Percentiles rank a stretch among this genome's conserved stretches.
These are phyloP conservation scores for Rhododendron ferrugineum DNA, from an alignment of 148 eudicot genomes.

Conservation along the genomic window DNA sequence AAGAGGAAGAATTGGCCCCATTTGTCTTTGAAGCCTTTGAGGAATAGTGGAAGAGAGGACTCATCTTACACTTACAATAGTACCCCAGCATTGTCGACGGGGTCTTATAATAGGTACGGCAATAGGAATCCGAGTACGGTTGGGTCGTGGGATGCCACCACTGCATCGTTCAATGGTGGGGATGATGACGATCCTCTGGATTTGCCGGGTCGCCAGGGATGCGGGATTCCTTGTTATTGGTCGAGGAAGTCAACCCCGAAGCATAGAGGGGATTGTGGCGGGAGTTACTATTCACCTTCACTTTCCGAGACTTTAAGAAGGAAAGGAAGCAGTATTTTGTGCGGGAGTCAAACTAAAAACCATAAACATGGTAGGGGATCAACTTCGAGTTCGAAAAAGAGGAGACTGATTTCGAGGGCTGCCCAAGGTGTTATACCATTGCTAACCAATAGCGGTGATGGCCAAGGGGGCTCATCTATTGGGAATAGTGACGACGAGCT, in stretches of 20 bases:
- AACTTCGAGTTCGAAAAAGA: constrained; percentile 47
- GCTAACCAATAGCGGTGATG: constrained; percentile 51
- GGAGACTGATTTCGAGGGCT: constrained; percentile 37
- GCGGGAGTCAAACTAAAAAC: constrained; percentile 53
- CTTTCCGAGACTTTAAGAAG: constrained; percentile 79
- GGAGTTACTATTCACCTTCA: constrained; percentile 84
- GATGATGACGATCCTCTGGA: constrained; percentile 62
- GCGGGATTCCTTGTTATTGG: constrained; percentile 96
- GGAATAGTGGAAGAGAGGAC: constrained; percentile 58
- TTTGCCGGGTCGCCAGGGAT: constrained; percentile 75
- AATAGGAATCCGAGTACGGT: constrained; percentile 58
- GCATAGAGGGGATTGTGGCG: constrained; percentile 41
- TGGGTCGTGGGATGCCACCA: constrained; percentile 86
- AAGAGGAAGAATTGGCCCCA: constrained; percentile 34
- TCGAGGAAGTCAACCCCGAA: constrained; percentile 71
- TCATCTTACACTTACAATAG: constrained; percentile 71
- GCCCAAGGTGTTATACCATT: constrained; percentile 68
- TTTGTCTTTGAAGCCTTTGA: constrained; percentile 39
- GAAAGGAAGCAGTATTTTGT: constrained; percentile 61
- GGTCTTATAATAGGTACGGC: constrained; percentile 62
- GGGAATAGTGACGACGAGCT: constrained; percentile 75
- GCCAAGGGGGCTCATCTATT: constrained; percentile 53
- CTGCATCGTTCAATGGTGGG: constrained; percentile 56
- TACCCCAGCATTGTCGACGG: constrained; percentile 89
- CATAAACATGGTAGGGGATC: constrained; percentile 35